Conservation (phyloP, 2,329 filamentous ascomycete genomes). For the Rhexocercosporidium sp. region DNA sequence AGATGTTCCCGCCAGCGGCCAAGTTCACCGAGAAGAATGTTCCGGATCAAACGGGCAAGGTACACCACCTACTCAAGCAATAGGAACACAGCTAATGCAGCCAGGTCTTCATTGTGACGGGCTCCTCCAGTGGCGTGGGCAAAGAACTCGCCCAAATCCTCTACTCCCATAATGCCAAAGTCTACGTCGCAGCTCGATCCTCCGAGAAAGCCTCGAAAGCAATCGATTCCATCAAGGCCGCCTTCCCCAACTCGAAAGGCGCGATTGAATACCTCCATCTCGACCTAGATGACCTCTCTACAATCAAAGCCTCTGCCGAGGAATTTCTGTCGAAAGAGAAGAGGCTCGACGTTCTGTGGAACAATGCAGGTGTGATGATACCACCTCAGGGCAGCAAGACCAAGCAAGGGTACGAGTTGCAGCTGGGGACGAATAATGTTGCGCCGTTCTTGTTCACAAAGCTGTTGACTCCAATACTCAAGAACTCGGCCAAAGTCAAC, state of each 20-base stretch:
- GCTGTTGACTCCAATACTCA: slow-evolving; percentile 44
- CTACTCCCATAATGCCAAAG: slow-evolving; percentile 48
- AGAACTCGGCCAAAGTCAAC: slow-evolving; percentile 37
- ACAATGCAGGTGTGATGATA: slow-evolving; percentile 48
- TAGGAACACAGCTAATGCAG: background rate
- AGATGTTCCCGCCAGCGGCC: slow-evolving; percentile 34
- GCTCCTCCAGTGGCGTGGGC: slow-evolving; percentile 47
- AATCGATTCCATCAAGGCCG: slow-evolving; percentile 47
- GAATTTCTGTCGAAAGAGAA: slow-evolving; percentile 45
- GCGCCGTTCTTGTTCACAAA: slow-evolving; percentile 47
- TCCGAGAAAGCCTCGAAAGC: slow-evolving; percentile 46
- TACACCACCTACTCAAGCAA: slow-evolving; percentile 10
- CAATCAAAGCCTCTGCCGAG: slow-evolving; percentile 46
- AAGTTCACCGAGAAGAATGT: slow-evolving; percentile 43
- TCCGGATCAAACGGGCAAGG: slow-evolving; percentile 40
- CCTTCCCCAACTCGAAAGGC: slow-evolving; percentile 42
- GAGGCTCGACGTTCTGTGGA: slow-evolving; percentile 48
- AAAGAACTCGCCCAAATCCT: slow-evolving; percentile 47
- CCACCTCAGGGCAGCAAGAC: slow-evolving; percentile 43
- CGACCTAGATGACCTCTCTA: slow-evolving; percentile 47
- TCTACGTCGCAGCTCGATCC: slow-evolving; percentile 51
- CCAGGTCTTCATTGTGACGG: slow-evolving; percentile 47
- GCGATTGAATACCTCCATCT: slow-evolving; percentile 45
- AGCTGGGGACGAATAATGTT: slow-evolving; percentile 46
- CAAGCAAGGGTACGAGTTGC: slow-evolving; percentile 44